Evolutionary conservation across 1,139 yeast species (phyloP).

Genomic region (Candida freyschussii): DNA sequence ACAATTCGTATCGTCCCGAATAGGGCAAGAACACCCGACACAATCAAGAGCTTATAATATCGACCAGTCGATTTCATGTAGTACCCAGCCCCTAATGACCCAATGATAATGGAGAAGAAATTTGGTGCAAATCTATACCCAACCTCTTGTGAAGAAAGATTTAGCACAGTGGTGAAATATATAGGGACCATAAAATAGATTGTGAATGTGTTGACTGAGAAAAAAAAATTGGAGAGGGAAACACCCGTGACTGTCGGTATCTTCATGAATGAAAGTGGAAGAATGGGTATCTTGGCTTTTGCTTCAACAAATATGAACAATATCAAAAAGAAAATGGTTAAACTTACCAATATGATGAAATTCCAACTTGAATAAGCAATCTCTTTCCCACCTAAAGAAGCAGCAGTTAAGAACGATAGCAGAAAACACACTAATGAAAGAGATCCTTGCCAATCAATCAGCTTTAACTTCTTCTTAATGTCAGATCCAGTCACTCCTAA

Average conservation of each 20-base stretch:
- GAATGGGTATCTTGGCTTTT: conserved; percentile 58
- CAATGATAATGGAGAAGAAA: conserved; percentile 63
- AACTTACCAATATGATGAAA: conserved; percentile 21
- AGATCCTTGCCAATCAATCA: conserved; percentile 75
- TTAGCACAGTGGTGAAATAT: conserved; percentile 53
- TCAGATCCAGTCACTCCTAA: conserved; percentile 25
- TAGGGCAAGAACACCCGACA: conserved; percentile 41
- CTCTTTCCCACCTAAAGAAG: conserved; percentile 63
- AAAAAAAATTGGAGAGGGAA: conserved; percentile 63
- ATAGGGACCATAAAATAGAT: conserved; percentile 61
- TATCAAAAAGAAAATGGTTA: conserved; percentile 27
- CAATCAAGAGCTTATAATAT: conserved; percentile 48
- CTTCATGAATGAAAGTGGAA: conserved; percentile 52
- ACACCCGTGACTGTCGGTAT: conserved; percentile 60
- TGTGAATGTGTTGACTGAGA: conserved; percentile 45
- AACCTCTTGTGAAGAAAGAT: conserved; percentile 50
- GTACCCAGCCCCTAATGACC: conserved; percentile 64
- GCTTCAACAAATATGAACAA: conserved; percentile 49
- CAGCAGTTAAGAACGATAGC: conserved; percentile 51
- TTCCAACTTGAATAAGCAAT: conserved; percentile 33
- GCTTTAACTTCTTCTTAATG: conserved; percentile 39
- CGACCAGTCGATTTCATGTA: conserved; percentile 68
- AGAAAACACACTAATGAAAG: conserved; percentile 52
- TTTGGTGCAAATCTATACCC: conserved; percentile 63
- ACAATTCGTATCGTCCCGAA: conserved; percentile 42